Evolutionary conservation across 257 asterid species (phyloP).

Genomic region (Gentiana dahurica): DNA sequence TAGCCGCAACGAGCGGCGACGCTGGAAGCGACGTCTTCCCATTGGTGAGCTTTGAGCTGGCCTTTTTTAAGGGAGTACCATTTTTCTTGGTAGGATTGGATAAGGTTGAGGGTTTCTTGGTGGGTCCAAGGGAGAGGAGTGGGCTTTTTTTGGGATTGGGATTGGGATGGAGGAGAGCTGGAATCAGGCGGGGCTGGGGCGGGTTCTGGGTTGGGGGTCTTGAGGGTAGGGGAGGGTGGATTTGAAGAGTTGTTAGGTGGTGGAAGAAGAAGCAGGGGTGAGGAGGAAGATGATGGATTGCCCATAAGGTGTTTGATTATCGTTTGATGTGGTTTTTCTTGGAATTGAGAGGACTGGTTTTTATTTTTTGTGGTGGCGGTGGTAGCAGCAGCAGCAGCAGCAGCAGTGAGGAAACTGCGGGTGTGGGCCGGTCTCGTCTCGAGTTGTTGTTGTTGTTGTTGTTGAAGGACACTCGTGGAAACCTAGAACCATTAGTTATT

Average conservation of each 20-base stretch:
- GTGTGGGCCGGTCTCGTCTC: too few relatives aligned
- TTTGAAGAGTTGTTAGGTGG: conserved; percentile 12
- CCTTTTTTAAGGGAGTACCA: conserved; percentile 88
- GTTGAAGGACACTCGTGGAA: too few relatives aligned
- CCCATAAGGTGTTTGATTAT: conserved; percentile 4
- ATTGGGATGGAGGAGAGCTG: conserved; percentile 5
- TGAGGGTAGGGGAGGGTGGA: conserved; percentile 12
- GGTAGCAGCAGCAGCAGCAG: conserved; percentile 6
- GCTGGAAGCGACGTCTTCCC: conserved; percentile 69
- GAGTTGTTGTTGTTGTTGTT: too few relatives aligned
- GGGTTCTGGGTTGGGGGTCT: conserved; percentile 8
- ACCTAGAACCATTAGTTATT: too few relatives aligned
- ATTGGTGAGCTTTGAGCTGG: conserved; percentile 75
- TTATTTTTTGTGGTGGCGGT: conserved; percentile 9
- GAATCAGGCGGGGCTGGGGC: conserved; percentile 2
- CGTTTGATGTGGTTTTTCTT: too few relatives aligned
- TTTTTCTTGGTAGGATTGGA: conserved; percentile 75
- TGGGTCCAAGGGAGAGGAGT: conserved; percentile 79
- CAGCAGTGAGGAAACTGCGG: neutral
- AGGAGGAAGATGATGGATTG: conserved; percentile 13
- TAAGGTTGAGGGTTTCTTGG: conserved; percentile 75
- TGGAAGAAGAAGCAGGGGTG: conserved; percentile 8
- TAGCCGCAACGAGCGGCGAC: conserved; percentile 82
- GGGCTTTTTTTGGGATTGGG: conserved; percentile 26
- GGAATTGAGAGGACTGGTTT: neutral